phyloP scores from a whole-genome alignment of 1,284 basidiomycete genomes.

The Cerioporus squamosus region DNA sequence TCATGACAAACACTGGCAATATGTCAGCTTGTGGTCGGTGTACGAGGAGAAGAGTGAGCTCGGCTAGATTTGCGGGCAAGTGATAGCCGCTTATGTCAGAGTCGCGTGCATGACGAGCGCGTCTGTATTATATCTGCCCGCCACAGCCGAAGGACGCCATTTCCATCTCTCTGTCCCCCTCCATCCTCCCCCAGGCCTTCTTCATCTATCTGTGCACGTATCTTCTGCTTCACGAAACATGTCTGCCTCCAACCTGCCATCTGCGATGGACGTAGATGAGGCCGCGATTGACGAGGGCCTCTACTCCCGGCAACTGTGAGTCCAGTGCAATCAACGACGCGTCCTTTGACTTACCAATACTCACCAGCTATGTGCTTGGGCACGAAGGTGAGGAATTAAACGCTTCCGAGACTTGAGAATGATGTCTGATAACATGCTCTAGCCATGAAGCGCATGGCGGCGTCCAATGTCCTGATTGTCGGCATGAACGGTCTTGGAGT shows the following conservation, averaged over 20 bases:
- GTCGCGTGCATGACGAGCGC: constrained; percentile 23
- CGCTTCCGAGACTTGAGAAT: background rate
- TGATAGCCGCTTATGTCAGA: constrained; percentile 22
- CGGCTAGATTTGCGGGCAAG: constrained; percentile 1
- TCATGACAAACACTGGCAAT: constrained; percentile 56
- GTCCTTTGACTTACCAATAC: constrained; percentile 28
- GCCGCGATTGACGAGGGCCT: constrained; percentile 88
- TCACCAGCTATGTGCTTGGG: constrained; percentile 87
- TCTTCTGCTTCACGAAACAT: constrained; percentile 41
- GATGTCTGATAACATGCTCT: constrained; percentile 12
- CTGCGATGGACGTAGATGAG: constrained; percentile 85
- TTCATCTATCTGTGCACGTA: constrained; percentile 12
- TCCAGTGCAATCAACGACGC: constrained; percentile 25
- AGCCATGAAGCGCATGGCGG: constrained; percentile 99
- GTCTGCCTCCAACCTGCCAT: constrained; percentile 53
- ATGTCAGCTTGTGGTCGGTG: background rate
- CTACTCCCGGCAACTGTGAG: constrained; percentile 96
- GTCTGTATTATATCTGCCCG: constrained; percentile 16
- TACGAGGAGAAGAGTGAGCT: background rate
- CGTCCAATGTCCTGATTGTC: constrained; percentile 94
- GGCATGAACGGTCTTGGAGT: constrained; percentile 94
- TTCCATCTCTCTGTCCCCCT: constrained; percentile 22
- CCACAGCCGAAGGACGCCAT: constrained; percentile 23
- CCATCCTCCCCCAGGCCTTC: constrained; percentile 6
- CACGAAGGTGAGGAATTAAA: constrained; percentile 76